Conservation (phyloP, 352 stramenopile species). For the Pythium insidiosum region DNA sequence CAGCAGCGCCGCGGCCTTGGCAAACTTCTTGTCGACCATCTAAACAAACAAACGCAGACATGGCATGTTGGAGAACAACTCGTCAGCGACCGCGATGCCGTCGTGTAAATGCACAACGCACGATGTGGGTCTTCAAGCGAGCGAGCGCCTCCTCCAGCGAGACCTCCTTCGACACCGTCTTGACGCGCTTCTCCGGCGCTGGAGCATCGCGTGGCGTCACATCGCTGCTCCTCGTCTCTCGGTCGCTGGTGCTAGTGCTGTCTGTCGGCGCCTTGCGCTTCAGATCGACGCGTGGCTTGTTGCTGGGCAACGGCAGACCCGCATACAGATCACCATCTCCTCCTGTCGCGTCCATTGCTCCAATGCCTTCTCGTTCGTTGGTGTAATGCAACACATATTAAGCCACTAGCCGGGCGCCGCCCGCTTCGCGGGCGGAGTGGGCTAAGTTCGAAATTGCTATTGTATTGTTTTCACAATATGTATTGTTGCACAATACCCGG, state of each 20-base stretch:
- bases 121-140: conserved; percentile 67
- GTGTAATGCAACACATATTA: too few species aligned
- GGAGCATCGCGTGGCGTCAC: conserved; percentile 9
- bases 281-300: too few species aligned
- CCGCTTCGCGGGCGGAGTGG: too few species aligned
- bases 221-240: not conserved
- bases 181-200: not conserved
- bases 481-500: too few species aligned
- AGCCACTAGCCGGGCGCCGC: too few species aligned
- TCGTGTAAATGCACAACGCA: conserved; percentile 12
- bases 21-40: conserved; percentile 71
- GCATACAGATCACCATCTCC: conserved; percentile 34
- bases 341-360: not conserved
- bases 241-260: not conserved
- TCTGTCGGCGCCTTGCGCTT: too few species aligned
- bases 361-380: too few species aligned
- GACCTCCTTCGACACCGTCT: conserved; percentile 8
- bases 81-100: not conserved
- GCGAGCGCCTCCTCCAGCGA: conserved; percentile 31
- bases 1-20: conserved; percentile 56
- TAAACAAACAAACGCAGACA: too few species aligned
- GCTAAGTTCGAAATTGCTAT: too few species aligned
- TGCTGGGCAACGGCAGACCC: conserved; percentile 38
- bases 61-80: not conserved
- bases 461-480: too few species aligned